These are phyloP conservation scores for Cordyceps pruinosa DNA, from an alignment of 2,329 filamentous ascomycete genomes.

Conservation along the genomic window DNA sequence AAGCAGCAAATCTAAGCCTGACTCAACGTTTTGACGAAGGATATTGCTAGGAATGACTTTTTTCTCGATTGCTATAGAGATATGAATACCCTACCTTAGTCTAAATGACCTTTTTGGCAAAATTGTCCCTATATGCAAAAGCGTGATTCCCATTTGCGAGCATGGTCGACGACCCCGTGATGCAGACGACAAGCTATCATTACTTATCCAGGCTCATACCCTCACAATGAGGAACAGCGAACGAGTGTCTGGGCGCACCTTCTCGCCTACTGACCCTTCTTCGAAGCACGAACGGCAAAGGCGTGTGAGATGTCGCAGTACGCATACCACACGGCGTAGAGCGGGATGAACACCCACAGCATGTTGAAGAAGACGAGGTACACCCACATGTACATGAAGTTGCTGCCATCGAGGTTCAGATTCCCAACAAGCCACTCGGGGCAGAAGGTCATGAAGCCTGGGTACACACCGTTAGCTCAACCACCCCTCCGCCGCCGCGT, in stretches of 20 bases:
- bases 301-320: slow-evolving; percentile 49
- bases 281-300: slow-evolving; percentile 30
- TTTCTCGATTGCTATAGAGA: background rate
- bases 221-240: too few species aligned
- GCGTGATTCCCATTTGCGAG: background rate
- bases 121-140: background rate
- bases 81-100: slow-evolving; percentile 10
- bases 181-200: background rate
- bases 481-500: background rate
- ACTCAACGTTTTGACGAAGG: background rate
- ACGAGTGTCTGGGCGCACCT: too few species aligned
- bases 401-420: slow-evolving; percentile 55
- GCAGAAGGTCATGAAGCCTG: slow-evolving; percentile 64
- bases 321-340: slow-evolving; percentile 51
- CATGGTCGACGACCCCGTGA: too few species aligned
- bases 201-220: too few species aligned
- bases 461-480: background rate
- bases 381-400: slow-evolving; percentile 62
- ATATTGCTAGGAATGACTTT: background rate
- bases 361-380: slow-evolving; percentile 64
- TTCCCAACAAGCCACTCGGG: slow-evolving; percentile 61
- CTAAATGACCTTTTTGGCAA: background rate
- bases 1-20: slow-evolving; percentile 32
- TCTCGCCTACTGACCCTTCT: slow-evolving; percentile 23
- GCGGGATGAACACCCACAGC: slow-evolving; percentile 58